Evolutionary conservation across 1,284 basidiomycete species (phyloP).

Genomic region (Psilocybe mexicana): DNA sequence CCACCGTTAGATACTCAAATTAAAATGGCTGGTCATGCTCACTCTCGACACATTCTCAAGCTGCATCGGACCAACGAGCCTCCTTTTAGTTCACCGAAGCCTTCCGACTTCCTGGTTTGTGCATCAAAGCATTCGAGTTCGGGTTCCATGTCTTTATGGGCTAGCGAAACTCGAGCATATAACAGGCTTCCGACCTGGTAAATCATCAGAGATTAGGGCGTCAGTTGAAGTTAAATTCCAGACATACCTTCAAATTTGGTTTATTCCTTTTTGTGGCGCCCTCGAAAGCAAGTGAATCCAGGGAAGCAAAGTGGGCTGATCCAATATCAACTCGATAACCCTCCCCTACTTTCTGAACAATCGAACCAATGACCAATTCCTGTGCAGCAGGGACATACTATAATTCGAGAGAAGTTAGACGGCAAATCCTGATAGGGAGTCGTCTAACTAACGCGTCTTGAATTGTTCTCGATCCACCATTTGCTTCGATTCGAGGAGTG

Average conservation of each 20-base stretch:
- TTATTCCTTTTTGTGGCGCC: conserved; percentile 83
- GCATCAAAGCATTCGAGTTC: conserved; percentile 88
- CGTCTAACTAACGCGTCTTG: conserved; percentile 58
- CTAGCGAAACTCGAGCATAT: conserved; percentile 82
- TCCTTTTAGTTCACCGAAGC: conserved; percentile 81
- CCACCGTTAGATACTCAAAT: conserved; percentile 4
- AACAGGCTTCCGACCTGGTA: conserved; percentile 77
- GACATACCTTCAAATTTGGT: conserved; percentile 75
- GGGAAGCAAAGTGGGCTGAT: conserved; percentile 69
- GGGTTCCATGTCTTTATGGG: conserved; percentile 89
- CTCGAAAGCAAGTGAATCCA: conserved; percentile 85
- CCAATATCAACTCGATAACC: conserved; percentile 85
- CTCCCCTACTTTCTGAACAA: conserved; percentile 73
- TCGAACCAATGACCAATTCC: conserved; percentile 76
- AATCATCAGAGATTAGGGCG: background rate
- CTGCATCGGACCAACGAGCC: conserved; percentile 78
- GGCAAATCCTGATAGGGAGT: background rate
- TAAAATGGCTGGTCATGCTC: conserved; percentile 30
- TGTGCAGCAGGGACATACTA: conserved; percentile 86
- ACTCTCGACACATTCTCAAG: conserved; percentile 78
- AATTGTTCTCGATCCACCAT: conserved; percentile 84
- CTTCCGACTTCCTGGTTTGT: conserved; percentile 79
- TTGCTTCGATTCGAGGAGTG: conserved; percentile 70
- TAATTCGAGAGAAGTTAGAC: conserved; percentile 3
- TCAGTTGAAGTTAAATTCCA: background rate